These are phyloP conservation scores for Cyberlindnera suaveolens DNA, from an alignment of 805 yeast genomes.

Conservation along the genomic window DNA sequence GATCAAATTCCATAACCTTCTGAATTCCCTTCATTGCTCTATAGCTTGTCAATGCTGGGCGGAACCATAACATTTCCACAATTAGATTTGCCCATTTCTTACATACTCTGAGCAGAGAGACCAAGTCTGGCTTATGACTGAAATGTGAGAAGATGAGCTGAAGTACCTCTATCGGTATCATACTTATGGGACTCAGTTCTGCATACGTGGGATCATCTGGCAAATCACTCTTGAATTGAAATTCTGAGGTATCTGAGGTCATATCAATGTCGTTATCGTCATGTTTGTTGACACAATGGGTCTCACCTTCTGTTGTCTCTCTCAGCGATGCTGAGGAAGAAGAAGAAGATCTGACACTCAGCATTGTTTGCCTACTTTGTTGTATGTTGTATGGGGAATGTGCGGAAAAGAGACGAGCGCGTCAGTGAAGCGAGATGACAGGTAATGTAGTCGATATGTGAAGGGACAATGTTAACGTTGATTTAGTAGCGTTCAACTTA, in stretches of 20 bases:
- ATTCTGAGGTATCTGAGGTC: slow-evolving; percentile 9
- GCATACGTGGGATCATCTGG: slow-evolving; percentile 2
- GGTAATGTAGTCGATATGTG: too few species aligned
- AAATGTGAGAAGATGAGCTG: slow-evolving; percentile 61
- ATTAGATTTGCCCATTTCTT: slow-evolving; percentile 73
- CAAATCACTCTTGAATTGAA: slow-evolving; percentile 8
- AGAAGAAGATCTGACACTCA: too few species aligned
- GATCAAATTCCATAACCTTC: slow-evolving; percentile 46
- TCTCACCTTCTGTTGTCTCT: too few species aligned
- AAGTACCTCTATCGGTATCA: slow-evolving; percentile 50
- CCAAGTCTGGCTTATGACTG: slow-evolving; percentile 52
- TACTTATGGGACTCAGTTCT: slow-evolving; percentile 19
- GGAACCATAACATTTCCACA: slow-evolving; percentile 79
- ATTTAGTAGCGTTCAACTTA: too few species aligned
- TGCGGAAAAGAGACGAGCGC: too few species aligned
- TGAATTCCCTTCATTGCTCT: slow-evolving; percentile 46
- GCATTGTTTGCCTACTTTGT: too few species aligned
- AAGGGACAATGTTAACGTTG: too few species aligned
- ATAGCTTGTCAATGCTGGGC: slow-evolving; percentile 63
- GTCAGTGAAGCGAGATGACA: too few species aligned
- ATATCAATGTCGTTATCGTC: slow-evolving; percentile 11
- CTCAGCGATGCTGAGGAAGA: too few species aligned
- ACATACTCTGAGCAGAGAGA: slow-evolving; percentile 64
- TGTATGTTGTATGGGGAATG: too few species aligned
- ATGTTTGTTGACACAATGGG: slow-evolving; percentile 2